Base-by-base conservation (phyloP, 768 basidiomycete species). In the Boletellus ananiceps region DNA sequence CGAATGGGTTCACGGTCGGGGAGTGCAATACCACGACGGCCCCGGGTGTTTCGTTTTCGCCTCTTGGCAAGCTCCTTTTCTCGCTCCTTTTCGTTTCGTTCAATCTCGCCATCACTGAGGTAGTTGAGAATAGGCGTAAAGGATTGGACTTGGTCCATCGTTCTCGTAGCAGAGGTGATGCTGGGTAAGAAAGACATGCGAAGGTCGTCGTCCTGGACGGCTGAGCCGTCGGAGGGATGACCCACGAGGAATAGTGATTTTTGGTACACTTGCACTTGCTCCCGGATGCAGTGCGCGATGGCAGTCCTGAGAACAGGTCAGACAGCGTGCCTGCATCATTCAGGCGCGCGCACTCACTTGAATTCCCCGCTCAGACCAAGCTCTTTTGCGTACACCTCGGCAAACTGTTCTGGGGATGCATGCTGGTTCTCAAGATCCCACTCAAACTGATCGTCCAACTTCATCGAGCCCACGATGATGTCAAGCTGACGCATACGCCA, bases 401-500 rank as follows among this genome's bases (percentile, higher is more conserved):
- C 92, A 67, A 98, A 98, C 21, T 86, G 83, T 69, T 99, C 96
- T 0, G 95, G 94, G 0, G 86, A 86, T 3, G 89, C 86, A 40
- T 78, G 75, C 18, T 74, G 69, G 48, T 88, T 92, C 57, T 86
- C 86, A 33, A 97, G 69, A 66, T 99, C 95, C 96, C 96, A 99
- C 65, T 98, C 96, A 61, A 98, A 95, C 61, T 93, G 88, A 68
- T 99, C 96, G 48, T 92, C 88, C 19, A 99, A 78, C 67, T 94
- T 93, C 72, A 93, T 82, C 7, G 86, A 83, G 19, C 92, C 95
- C 47, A 94, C 86, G 47, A 93, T 90, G 69, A 98, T 92, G 69
- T 98, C 95, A 54, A 99, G 80, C 93, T 97, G 49, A 34, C 11
- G 29, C 6, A 2, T 8, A 6, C 12, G 23, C n/a, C 15, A 27